A percentile compares a stretch with the other conserved stretches of the same genome.
Evolutionary conservation across 2,329 filamentous ascomycete genomes (phyloP).

Genomic region (Pseudonectria buxi): DNA sequence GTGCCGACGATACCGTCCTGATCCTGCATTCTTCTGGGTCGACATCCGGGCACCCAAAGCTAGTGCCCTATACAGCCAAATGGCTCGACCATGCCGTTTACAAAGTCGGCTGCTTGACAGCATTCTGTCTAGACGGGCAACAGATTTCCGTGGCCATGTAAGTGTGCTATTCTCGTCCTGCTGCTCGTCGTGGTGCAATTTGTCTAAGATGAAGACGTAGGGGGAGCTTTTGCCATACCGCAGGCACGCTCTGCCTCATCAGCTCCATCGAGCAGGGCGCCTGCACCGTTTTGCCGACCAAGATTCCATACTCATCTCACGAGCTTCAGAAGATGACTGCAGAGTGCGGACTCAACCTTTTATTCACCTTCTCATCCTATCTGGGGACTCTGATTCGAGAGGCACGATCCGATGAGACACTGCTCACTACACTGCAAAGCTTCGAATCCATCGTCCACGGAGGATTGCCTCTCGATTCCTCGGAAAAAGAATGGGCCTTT

Average conservation of each 20-base stretch:
- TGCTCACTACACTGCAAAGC: slow-evolving; percentile 5
- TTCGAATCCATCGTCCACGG: slow-evolving; percentile 5
- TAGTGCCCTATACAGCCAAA: slow-evolving; percentile 12
- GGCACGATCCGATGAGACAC: slow-evolving; percentile 5
- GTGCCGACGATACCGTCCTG: slow-evolving; percentile 4
- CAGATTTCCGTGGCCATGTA: neutral
- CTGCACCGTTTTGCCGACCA: slow-evolving; percentile 10
- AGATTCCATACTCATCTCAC: slow-evolving; percentile 1
- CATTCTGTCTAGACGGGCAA: neutral
- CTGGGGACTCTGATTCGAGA: slow-evolving; percentile 6
- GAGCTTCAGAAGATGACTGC: slow-evolving; percentile 8
- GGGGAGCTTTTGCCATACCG: slow-evolving; percentile 15
- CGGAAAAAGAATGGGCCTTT: slow-evolving; percentile 9
- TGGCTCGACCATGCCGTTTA: slow-evolving; percentile 7
- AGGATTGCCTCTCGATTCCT: slow-evolving; percentile 1
- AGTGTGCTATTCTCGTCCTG: slow-evolving; percentile 4
- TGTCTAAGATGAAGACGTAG: slow-evolving; percentile 3
- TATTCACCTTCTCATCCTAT: slow-evolving; percentile 6
- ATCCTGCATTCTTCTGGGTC: slow-evolving; percentile 18
- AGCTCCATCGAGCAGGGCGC: slow-evolving; percentile 2
- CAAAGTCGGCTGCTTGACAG: neutral
- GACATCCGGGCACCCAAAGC: slow-evolving; percentile 14
- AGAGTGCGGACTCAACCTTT: slow-evolving; percentile 2
- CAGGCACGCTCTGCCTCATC: slow-evolving; percentile 1
- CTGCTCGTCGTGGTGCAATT: fast-evolving